Percentiles rank a stretch among this genome's conserved stretches.
These are phyloP conservation scores for Dionaea muscipula DNA, from an alignment of 179 eudicot genomes.

Conservation along the genomic window DNA sequence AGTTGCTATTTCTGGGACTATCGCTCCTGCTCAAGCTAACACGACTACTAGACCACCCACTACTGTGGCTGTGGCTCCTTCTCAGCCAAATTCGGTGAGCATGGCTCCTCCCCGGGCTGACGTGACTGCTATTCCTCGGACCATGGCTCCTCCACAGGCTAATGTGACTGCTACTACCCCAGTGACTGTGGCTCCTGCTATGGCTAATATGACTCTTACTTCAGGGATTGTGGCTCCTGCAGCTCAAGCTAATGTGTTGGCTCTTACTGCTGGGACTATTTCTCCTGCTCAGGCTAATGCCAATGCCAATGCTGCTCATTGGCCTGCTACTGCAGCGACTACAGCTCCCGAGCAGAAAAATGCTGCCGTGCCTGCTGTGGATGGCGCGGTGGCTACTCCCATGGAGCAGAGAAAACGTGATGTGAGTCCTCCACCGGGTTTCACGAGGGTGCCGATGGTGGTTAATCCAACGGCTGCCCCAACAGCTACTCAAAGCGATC, in stretches of 20 bases:
- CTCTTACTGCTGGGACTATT: no score
- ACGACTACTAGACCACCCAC: conserved; percentile 3
- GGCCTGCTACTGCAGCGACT: neutral
- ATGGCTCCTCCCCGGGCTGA: neutral
- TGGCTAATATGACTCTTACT: no score
- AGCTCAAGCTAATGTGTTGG: no score
- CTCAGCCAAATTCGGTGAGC: conserved; percentile 8
- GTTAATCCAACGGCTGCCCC: neutral
- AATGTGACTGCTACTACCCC: neutral
- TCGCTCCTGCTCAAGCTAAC: conserved; percentile 6
- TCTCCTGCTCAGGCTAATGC: neutral
- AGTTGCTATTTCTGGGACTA: neutral
- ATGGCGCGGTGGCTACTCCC: neutral
- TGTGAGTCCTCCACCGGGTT: no score
- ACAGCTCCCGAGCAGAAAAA: neutral
- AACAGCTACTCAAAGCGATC: neutral
- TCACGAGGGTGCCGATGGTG: no score
- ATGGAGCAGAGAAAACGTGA: no score
- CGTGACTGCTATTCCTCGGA: neutral
- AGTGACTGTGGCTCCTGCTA: neutral
- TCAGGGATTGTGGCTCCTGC: no score
- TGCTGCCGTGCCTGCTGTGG: neutral
- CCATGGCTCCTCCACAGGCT: neutral
- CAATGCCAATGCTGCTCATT: neutral
- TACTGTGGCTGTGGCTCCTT: conserved; percentile 9